Evolutionary conservation across 495 filamentous ascomycete genomes (phyloP).

Genomic region (Jackrogersella multiformis): DNA sequence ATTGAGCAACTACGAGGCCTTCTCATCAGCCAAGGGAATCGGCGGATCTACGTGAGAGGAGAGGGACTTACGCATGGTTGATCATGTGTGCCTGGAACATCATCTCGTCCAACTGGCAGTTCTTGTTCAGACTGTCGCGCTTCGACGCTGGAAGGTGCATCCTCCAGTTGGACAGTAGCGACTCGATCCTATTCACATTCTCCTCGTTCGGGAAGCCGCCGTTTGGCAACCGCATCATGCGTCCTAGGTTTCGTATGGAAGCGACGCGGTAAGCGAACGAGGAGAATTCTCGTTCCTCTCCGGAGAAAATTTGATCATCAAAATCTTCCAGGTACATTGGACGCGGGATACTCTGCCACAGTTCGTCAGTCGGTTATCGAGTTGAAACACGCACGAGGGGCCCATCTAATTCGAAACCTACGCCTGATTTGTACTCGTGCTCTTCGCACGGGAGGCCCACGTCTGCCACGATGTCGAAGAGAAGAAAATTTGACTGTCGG

Average conservation of each 20-base stretch:
- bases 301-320: slow-evolving; percentile 71
- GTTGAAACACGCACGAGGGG: background rate
- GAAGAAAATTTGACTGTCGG: slow-evolving; percentile 64
- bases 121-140: slow-evolving; percentile 71
- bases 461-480: slow-evolving; percentile 64
- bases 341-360: slow-evolving; percentile 65
- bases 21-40: background rate
- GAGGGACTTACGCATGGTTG: slow-evolving; percentile 66
- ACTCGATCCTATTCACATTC: slow-evolving; percentile 68
- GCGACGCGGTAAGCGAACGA: slow-evolving; percentile 82
- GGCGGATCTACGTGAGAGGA: background rate
- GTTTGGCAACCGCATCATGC: slow-evolving; percentile 69
- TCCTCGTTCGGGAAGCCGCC: slow-evolving; percentile 56
- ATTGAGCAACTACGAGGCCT: slow-evolving; percentile 60
- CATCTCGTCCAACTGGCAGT: slow-evolving; percentile 82
- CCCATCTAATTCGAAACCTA: slow-evolving; percentile 50
- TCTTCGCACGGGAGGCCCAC: slow-evolving; percentile 82
- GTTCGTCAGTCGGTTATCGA: background rate
- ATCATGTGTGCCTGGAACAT: slow-evolving; percentile 93
- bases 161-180: slow-evolving; percentile 81
- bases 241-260: slow-evolving; percentile 76
- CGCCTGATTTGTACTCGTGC: slow-evolving; percentile 69
- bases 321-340: slow-evolving; percentile 74
- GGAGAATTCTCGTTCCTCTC: slow-evolving; percentile 72
- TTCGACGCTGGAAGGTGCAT: slow-evolving; percentile 83